phyloP scores from a whole-genome alignment of 495 filamentous ascomycete genomes.

The Xylaria intraflava region DNA sequence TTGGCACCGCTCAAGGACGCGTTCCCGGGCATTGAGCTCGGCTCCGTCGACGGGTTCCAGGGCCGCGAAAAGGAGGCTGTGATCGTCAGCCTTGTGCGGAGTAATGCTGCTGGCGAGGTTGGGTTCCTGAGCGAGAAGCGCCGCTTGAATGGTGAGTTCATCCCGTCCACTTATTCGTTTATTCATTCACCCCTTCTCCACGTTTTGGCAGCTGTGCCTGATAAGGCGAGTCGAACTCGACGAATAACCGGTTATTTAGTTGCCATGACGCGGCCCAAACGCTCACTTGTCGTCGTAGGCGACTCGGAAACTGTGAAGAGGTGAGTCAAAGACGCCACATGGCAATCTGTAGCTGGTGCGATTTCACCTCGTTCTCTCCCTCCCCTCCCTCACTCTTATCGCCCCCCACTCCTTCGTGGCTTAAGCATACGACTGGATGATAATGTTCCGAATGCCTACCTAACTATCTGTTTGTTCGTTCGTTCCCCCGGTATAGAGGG shows the following conservation, averaged over 20 bases:
- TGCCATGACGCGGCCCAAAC: constrained; percentile 89
- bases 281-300: constrained; percentile 84
- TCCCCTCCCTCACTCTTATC: constrained; percentile 5
- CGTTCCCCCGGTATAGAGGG: constrained; percentile 38
- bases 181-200: not conserved
- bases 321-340: constrained; percentile 46
- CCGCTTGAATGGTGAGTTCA: constrained; percentile 72
- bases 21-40: constrained; percentile 80
- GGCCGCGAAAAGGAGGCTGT: constrained; percentile 96
- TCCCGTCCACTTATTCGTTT: constrained; percentile 1
- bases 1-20: constrained; percentile 71
- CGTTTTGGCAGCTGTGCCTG: not conserved
- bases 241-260: constrained; percentile 37
- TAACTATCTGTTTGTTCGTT: constrained; percentile 4
- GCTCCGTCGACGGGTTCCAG: constrained; percentile 95
- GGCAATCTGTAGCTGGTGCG: constrained; percentile 1
- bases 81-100: constrained; percentile 82
- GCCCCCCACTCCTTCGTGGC: too few relatives aligned
- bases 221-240: not conserved
- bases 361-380: not conserved
- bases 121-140: constrained; percentile 93
- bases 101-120: constrained; percentile 78
- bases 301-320: constrained; percentile 85
- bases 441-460: too few relatives aligned
- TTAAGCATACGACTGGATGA: too few relatives aligned